A percentile compares a stretch with the other conserved stretches of the same genome.
Conservation (phyloP, 106 monocot species). For the Dendrobium huoshanense region DNA sequence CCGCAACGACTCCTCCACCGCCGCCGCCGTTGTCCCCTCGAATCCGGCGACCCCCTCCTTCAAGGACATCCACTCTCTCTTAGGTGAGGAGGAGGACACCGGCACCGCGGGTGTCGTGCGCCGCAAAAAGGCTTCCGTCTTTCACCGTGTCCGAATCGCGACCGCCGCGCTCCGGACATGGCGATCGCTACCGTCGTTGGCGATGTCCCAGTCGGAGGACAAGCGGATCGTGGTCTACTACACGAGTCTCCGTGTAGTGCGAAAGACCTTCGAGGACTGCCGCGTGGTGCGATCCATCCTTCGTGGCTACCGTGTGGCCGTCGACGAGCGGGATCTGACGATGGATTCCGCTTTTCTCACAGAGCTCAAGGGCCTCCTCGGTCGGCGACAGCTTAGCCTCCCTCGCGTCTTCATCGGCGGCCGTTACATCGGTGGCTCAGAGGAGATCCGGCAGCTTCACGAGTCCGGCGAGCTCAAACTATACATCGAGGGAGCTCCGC, state of each 20-base stretch:
- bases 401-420: constrained; percentile 68
- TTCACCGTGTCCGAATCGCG: constrained; percentile 10
- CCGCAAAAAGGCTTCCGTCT: neutral
- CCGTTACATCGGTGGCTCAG: constrained; percentile 65
- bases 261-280: constrained; percentile 58
- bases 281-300: constrained; percentile 48
- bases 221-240: constrained; percentile 46
- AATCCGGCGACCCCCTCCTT: neutral
- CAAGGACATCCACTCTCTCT: constrained; percentile 6
- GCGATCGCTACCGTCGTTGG: constrained; percentile 2
- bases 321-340: constrained; percentile 61
- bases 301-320: constrained; percentile 36
- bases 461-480: constrained; percentile 63
- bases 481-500: constrained; percentile 32
- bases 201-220: constrained; percentile 6
- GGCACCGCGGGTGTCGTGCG: neutral
- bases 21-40: neutral
- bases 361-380: constrained; percentile 43
- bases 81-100: neutral
- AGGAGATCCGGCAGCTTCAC: constrained; percentile 64
- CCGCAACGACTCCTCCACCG: neutral
- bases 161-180: constrained; percentile 9
- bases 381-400: constrained; percentile 19
- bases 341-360: constrained; percentile 45
- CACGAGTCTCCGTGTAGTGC: constrained; percentile 63